Evolutionary conservation across 768 basidiomycete genomes (phyloP).

Genomic region (Plicaturopsis crispa): DNA sequence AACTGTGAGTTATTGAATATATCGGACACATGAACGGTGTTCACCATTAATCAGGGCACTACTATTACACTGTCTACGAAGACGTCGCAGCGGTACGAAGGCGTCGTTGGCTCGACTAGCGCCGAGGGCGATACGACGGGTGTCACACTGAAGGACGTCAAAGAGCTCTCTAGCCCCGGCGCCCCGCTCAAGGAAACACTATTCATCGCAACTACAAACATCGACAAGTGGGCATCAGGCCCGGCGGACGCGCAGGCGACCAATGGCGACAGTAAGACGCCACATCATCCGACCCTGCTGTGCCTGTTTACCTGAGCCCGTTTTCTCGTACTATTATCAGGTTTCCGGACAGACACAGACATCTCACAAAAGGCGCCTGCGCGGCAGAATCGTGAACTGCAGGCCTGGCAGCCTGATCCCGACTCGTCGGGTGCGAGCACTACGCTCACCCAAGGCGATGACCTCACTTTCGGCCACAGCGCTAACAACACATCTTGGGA

Average conservation of each 20-base stretch:
- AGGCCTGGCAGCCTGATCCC: constrained; percentile 61
- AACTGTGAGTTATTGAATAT: constrained; percentile 42
- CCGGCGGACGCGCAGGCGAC: constrained; percentile 63
- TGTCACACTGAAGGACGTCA: constrained; percentile 70
- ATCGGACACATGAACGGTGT: constrained; percentile 2
- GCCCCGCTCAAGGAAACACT: constrained; percentile 62
- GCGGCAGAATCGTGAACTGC: constrained; percentile 67
- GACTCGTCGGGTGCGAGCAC: constrained; percentile 16
- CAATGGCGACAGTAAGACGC: constrained; percentile 63
- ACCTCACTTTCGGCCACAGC: constrained; percentile 60
- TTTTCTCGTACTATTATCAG: constrained; percentile 29
- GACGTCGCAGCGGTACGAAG: constrained; percentile 66
- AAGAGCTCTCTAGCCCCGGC: constrained; percentile 60
- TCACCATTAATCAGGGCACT: constrained; percentile 45
- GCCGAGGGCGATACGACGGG: constrained; percentile 64
- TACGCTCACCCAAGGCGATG: constrained; percentile 39
- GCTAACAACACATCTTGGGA: constrained; percentile 60
- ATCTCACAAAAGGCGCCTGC: constrained; percentile 52
- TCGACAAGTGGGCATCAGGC: constrained; percentile 66
- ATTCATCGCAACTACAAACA: constrained; percentile 67
- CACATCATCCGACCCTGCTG: not conserved
- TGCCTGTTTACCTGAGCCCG: constrained; percentile 1
- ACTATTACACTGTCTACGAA: constrained; percentile 73
- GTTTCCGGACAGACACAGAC: constrained; percentile 78
- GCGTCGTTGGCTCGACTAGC: constrained; percentile 53